Evolutionary conservation across 345 rosid genomes (phyloP), one percentile per base, ranked within the genome.

Genomic region (Eucalyptus erythrocorys): DNA sequence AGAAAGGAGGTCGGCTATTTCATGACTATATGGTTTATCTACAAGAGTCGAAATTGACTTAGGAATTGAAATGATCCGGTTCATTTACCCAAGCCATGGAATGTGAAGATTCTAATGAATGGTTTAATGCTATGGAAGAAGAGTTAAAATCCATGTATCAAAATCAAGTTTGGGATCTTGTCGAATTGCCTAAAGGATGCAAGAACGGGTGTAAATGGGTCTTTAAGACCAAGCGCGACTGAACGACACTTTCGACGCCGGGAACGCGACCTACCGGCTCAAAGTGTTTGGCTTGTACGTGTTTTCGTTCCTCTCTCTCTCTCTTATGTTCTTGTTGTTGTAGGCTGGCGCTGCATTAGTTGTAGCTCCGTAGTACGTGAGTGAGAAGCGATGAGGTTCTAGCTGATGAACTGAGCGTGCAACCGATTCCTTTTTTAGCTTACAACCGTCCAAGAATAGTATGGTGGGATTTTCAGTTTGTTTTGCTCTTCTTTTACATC

Each of bases 201-300:
- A n/a, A n/a, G n/a, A n/a, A n/a, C n/a, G n/a, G n/a, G n/a, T n/a
- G n/a, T n/a, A n/a, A n/a, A n/a, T n/a, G n/a, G n/a, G n/a, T n/a
- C n/a, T n/a, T n/a, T n/a, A n/a, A n/a, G n/a, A n/a, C n/a, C n/a
- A n/a, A n/a, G n/a, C n/a, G n/a, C n/a, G n/a, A n/a, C n/a, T n/a
- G n/a, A n/a, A n/a, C n/a, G n/a, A n/a, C 42, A 94, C 95, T 88
- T 97, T 97, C 94, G 66, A 89, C 48, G 82, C 82, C 45, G 99
- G 99, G 53, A 96, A 97, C 89, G 93, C 91, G 24, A 97, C 98
- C 89, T 26, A 88, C 82, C 93, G 91, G 42, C 15, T 96, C 45
- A 81, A 87, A 89, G 3, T 84, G 55, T 85, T 97, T 49, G 99
- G 99, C 94, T 96, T 87, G 99, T 97, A 94, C 59, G 98, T 59